Evolutionary conservation across 2,329 filamentous ascomycete species (phyloP), one percentile per base, ranked within the genome.

Genomic region (Epichloe glyceriae): DNA sequence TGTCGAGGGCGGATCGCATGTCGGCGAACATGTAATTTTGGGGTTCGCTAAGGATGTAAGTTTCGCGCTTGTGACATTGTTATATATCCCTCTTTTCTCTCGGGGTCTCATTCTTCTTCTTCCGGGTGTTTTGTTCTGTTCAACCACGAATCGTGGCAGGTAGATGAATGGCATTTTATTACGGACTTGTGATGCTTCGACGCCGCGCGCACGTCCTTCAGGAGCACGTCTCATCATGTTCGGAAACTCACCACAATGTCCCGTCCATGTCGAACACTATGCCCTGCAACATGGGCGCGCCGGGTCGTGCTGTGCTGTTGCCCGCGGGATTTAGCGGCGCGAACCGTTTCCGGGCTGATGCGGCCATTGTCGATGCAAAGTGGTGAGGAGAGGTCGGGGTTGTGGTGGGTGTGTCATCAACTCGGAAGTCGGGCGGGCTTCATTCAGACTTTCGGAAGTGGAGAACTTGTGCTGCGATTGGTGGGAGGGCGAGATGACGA

Each of bases 11-110:
- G 14, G 70, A 63, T 56, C 83, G 84, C 91, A 98, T 97, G 62
- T 94, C 78, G 19, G 70, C 67, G 69, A 97, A 97, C 91, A 97
- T 98, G 76, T 95, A 88, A 59, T 86, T 93, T 68, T 97, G 91
- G 0, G 91, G 91, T 52, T 90, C 72, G 64, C 89, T 95, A 55
- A 42, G 50, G 8, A 22, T 41, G 39, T 19, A 12, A 15, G 35
- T 47, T 41, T 19, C n/a, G 35, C 4, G 35, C 12, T 14, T 0
- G 0, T 30, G 30, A 30, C 7, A 10, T 30, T 8, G 26, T 26
- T 26, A 26, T 26, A 8, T 26, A 26, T 8, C 26, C 7, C 7
- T 26, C 7, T 8, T 8, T 0, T 30, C 26, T 30, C 26, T 0
- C 26, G 26, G 1, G 1, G 26, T 30, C 26, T 30, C 10, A 2